Evolutionary conservation across 1,284 basidiomycete species (phyloP).

Genomic region (Irpex sp.): DNA sequence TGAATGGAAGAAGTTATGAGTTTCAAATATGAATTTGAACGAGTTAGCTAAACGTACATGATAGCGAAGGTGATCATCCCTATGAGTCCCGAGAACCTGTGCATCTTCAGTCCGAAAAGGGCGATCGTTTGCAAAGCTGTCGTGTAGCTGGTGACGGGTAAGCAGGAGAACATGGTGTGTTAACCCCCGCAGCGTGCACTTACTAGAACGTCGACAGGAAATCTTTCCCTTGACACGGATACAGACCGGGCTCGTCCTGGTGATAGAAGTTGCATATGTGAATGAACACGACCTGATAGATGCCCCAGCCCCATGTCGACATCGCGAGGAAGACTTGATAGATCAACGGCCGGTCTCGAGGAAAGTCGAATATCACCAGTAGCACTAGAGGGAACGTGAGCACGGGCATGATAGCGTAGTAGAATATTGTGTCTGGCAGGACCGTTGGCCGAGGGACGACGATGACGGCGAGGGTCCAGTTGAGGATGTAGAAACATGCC

Average conservation of each 20-base stretch:
- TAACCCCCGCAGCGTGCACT: conserved; percentile 26
- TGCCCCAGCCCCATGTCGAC: conserved; percentile 54
- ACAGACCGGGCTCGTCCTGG: conserved; percentile 21
- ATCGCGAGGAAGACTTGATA: conserved; percentile 58
- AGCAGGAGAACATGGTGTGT: conserved; percentile 3
- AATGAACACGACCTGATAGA: conserved; percentile 55
- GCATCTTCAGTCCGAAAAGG: conserved; percentile 72
- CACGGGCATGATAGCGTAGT: conserved; percentile 51
- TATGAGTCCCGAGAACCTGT: conserved; percentile 60
- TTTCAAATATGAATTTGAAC: not conserved
- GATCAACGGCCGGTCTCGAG: conserved; percentile 47
- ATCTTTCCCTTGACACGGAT: conserved; percentile 46
- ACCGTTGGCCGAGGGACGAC: conserved; percentile 46
- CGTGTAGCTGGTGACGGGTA: conserved; percentile 32
- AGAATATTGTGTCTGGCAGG: conserved; percentile 55
- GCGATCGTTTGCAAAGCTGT: conserved; percentile 74
- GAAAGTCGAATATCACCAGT: conserved; percentile 69
- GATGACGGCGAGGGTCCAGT: conserved; percentile 62
- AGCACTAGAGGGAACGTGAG: conserved; percentile 39
- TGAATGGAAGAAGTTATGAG: conserved; percentile 20
- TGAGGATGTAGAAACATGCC: conserved; percentile 61
- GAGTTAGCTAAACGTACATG: conserved; percentile 38
- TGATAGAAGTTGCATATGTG: conserved; percentile 53
- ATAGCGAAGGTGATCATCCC: conserved; percentile 58
- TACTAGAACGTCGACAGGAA: conserved; percentile 67